These are phyloP conservation scores for Salinomyces thailandicus DNA, from an alignment of 2,329 filamentous ascomycete genomes.

Conservation along the genomic window DNA sequence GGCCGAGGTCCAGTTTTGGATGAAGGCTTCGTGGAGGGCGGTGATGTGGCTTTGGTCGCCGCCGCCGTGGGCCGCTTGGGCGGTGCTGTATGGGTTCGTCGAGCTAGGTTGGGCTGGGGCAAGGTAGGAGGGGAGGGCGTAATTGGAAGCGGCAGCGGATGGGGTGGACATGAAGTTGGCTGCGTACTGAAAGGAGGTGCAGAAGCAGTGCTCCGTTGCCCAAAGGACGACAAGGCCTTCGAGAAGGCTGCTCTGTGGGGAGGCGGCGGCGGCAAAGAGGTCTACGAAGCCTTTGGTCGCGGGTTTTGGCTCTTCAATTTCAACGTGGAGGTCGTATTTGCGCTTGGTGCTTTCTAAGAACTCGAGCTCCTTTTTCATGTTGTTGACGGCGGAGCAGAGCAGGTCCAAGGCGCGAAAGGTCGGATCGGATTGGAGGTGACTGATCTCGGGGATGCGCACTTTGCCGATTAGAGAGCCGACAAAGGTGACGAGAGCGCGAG, in stretches of 20 bases:
- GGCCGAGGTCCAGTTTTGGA: constrained; percentile 42
- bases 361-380: constrained; percentile 55
- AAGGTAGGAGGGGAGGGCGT: constrained; percentile 24
- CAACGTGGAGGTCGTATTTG: constrained; percentile 48
- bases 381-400: constrained; percentile 53
- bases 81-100: constrained; percentile 4
- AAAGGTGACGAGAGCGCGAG: constrained; percentile 59
- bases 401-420: constrained; percentile 51
- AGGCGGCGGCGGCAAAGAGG: constrained; percentile 48
- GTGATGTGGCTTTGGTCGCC: constrained; percentile 35
- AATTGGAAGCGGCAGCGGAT: constrained; percentile 13
- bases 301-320: constrained; percentile 32
- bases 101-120: constrained; percentile 6
- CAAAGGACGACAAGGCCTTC: constrained; percentile 65
- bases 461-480: constrained; percentile 54
- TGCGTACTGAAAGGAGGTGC: constrained; percentile 39
- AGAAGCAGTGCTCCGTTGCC: constrained; percentile 57
- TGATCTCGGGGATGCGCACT: constrained; percentile 44
- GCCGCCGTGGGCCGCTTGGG: constrained; percentile 19
- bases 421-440: constrained; percentile 34
- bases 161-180: constrained; percentile 30
- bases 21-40: constrained; percentile 40
- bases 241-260: constrained; percentile 43
- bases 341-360: constrained; percentile 57
- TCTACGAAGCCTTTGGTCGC: constrained; percentile 48